Conservation (phyloP, 108 stramenopile species). For the Aurantiochytrium sp. region DNA sequence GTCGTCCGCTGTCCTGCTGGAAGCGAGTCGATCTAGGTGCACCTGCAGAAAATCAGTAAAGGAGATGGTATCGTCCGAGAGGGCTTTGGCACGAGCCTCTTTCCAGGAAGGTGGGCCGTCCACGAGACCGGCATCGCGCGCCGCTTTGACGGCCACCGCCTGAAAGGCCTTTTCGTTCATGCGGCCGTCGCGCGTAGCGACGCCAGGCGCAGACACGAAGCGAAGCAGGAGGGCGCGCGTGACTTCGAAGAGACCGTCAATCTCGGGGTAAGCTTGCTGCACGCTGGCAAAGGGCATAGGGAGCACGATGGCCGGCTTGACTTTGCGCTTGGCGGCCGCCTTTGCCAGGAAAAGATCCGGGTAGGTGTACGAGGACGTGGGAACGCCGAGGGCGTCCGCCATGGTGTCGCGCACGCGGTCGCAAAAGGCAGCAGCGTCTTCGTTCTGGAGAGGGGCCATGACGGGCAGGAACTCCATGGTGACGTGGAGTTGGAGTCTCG, state of each 20-base stretch:
- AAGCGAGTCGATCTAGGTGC: not conserved
- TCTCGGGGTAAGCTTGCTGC: not conserved
- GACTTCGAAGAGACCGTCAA: not conserved
- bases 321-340: not conserved
- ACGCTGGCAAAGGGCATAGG: not conserved
- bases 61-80: not conserved
- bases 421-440: not conserved
- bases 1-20: too few species aligned
- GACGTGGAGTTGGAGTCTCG: not conserved
- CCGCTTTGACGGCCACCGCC: not conserved
- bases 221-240: not conserved
- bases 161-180: not conserved
- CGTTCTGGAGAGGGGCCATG: not conserved
- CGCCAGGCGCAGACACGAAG: not conserved
- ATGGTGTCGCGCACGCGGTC: not conserved
- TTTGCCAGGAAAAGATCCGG: conserved; percentile 16
- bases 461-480: not conserved
- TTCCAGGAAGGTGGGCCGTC: not conserved
- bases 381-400: not conserved
- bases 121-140: not conserved
- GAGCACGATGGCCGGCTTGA: not conserved
- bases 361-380: not conserved
- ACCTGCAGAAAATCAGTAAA: not conserved
- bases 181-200: not conserved
- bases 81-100: not conserved